Evolutionary conservation across 2,329 filamentous ascomycete species (phyloP), one percentile per base, ranked within the genome.

Genomic region (Neopestalotiopsis clavispora): DNA sequence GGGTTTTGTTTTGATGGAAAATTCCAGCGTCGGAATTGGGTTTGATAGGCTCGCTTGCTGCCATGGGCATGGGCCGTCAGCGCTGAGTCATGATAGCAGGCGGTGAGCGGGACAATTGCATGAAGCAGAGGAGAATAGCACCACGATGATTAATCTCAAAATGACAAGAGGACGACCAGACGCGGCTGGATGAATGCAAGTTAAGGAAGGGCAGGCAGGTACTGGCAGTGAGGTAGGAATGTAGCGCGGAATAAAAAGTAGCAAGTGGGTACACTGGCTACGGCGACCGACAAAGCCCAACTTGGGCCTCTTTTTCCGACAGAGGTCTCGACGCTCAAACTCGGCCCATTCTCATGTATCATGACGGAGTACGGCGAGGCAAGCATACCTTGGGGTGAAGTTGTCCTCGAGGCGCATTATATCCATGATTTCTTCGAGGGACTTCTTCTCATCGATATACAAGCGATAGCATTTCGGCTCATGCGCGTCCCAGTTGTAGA

Each of bases 1-100:
- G 90, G 90, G 69, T 91, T 90, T 73, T 92, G 90, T 78, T 94
- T 94, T 69, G 86, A 88, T 14, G 93, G 92, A 73, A 96, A 95
- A 7, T 89, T 87, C 94, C 94, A 96, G 77, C 89, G 85, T 76
- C 90, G 91, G 80, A 94, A 93, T 73, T 94, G 91, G 3, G 86
- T 89, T 78, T 94, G 92, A 71, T 91, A 94, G 58, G 91, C 90
- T 70, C 92, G 90, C 83, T 93, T 94, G 78, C 92, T 93, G 79
- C 67, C 58, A 70, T 60, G 65, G 30, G 4, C 30, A 60, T 17
- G 30, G 23, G 28, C 23, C 4, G 38, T 67, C 65, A 67, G 65
- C 20, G n/a, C 30, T 45, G 20, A 14, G 23, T 13, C 7, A 34
- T 13, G 30, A 17, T 20, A 40, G 20, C 20, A 63, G 38, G 17